A percentile compares a stretch with the other conserved stretches of the same genome.
These are phyloP conservation scores for Aspergillus sergii DNA, from an alignment of 2,329 filamentous ascomycete genomes.

Conservation along the genomic window DNA sequence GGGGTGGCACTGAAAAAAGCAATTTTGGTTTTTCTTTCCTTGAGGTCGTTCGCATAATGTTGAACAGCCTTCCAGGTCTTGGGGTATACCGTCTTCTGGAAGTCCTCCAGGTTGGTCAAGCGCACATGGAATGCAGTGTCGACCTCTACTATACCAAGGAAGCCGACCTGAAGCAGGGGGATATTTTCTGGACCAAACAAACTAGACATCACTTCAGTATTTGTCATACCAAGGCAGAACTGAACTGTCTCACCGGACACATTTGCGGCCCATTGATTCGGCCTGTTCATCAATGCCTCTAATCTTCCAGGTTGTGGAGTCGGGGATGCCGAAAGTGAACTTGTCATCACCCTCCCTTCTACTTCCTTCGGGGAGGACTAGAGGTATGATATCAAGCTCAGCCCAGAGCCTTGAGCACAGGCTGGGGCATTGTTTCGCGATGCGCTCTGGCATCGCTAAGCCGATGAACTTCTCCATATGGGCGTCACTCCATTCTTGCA, in stretches of 20 bases:
- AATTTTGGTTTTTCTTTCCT: constrained; percentile 65
- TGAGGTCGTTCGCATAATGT: constrained; percentile 65
- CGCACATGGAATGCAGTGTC: constrained; percentile 67
- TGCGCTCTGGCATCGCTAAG: constrained; percentile 65
- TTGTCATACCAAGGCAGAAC: background rate
- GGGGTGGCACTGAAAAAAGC: constrained; percentile 81
- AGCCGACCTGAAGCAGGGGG: constrained; percentile 68
- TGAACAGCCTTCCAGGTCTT: constrained; percentile 68
- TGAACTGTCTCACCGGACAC: constrained; percentile 59
- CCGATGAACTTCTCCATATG: constrained; percentile 76
- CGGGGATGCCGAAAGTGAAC: constrained; percentile 31
- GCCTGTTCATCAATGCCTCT: constrained; percentile 77
- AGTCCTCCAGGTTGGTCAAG: constrained; percentile 60
- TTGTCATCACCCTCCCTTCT: constrained; percentile 16
- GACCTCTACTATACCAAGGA: constrained; percentile 69
- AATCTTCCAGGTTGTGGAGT: constrained; percentile 46
- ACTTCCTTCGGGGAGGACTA: constrained; percentile 58
- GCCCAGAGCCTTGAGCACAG: constrained; percentile 74
- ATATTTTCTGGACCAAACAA: constrained; percentile 73
- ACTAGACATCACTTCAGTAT: constrained; percentile 42
- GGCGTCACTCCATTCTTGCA: constrained; percentile 63
- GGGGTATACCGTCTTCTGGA: constrained; percentile 61
- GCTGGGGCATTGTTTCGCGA: constrained; percentile 63
- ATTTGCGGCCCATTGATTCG: constrained; percentile 79
- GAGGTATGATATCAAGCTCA: constrained; percentile 73